These are phyloP conservation scores for Schoenoplectus triqueter DNA, from an alignment of 202 grass and related monocot genomes.

Conservation along the genomic window DNA sequence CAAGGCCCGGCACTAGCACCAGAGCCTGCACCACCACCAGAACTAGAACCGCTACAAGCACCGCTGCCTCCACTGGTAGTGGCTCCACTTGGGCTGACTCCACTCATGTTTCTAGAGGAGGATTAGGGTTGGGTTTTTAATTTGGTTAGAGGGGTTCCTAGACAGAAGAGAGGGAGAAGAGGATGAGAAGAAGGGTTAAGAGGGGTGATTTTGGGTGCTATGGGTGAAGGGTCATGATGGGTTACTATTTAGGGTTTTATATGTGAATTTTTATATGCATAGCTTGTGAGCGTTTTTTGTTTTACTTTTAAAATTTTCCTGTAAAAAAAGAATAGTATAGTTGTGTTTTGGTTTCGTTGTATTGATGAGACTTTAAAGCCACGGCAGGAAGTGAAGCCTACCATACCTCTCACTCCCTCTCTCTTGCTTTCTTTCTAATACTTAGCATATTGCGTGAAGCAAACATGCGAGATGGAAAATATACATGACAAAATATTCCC, in stretches of 20 bases:
- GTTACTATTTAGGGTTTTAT: conserved; percentile 52
- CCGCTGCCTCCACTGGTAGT: conserved; percentile 31
- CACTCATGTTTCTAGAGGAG: conserved; percentile 35
- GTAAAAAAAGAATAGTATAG: neutral
- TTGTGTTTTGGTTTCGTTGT: conserved; percentile 48
- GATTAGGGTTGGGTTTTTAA: neutral
- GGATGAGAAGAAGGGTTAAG: conserved; percentile 24
- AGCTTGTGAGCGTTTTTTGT: neutral
- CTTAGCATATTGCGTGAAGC: conserved; percentile 97
- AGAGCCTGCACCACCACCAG: conserved; percentile 30
- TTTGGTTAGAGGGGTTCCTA: neutral
- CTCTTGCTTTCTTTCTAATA: conserved; percentile 57
- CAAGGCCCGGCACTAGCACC: conserved; percentile 67
- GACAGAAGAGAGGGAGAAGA: neutral
- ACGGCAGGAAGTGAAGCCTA: conserved; percentile 74
- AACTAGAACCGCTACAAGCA: conserved; percentile 41
- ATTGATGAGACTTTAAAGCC: conserved; percentile 89
- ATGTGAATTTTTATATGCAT: conserved; percentile 36
- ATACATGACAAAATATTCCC: conserved; percentile 42
- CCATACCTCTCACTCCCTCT: conserved; percentile 46
- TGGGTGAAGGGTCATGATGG: conserved; percentile 35
- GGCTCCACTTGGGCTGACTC: conserved; percentile 5
- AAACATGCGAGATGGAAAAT: conserved; percentile 56
- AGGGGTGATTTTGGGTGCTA: conserved; percentile 34
- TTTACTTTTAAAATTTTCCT: conserved; percentile 34